These are phyloP conservation scores for Xylaria multiplex DNA, from an alignment of 2,329 filamentous ascomycete genomes.

Conservation along the genomic window DNA sequence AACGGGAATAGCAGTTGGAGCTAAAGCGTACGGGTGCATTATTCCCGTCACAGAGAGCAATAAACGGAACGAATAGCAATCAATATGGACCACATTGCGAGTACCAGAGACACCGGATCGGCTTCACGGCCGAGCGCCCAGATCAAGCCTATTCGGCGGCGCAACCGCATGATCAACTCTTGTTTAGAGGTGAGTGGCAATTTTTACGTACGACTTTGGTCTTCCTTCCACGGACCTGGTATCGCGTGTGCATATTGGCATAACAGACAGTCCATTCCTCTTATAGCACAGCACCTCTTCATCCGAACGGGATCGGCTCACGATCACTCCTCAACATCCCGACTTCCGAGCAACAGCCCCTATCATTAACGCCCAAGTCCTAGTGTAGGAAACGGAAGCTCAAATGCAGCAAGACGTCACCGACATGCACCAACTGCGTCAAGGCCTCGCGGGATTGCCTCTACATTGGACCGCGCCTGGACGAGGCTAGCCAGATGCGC, in stretches of 20 bases:
- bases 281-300: neutral
- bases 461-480: constrained; percentile 74
- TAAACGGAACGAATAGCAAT: constrained; percentile 6
- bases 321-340: neutral
- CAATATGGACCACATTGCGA: constrained; percentile 32
- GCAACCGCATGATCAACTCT: constrained; percentile 74
- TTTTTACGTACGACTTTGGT: neutral
- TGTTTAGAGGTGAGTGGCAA: constrained; percentile 62
- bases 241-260: constrained; percentile 28
- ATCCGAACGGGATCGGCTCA: constrained; percentile 15
- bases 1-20: constrained; percentile 4
- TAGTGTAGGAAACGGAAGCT: constrained; percentile 78
- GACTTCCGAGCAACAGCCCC: neutral
- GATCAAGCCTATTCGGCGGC: constrained; percentile 62
- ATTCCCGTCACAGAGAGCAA: constrained; percentile 1
- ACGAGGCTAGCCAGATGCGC: constrained; percentile 74
- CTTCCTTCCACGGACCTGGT: constrained; percentile 22
- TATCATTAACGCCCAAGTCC: constrained; percentile 14
- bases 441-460: constrained; percentile 65
- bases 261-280: neutral
- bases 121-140: constrained; percentile 40
- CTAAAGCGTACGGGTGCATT: constrained; percentile 10
- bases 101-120: constrained; percentile 34
- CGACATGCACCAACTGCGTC: constrained; percentile 75
- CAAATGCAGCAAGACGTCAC: constrained; percentile 75